These are phyloP conservation scores for Aspergillus hancockii DNA, from an alignment of 495 filamentous ascomycete species.

Conservation along the genomic window DNA sequence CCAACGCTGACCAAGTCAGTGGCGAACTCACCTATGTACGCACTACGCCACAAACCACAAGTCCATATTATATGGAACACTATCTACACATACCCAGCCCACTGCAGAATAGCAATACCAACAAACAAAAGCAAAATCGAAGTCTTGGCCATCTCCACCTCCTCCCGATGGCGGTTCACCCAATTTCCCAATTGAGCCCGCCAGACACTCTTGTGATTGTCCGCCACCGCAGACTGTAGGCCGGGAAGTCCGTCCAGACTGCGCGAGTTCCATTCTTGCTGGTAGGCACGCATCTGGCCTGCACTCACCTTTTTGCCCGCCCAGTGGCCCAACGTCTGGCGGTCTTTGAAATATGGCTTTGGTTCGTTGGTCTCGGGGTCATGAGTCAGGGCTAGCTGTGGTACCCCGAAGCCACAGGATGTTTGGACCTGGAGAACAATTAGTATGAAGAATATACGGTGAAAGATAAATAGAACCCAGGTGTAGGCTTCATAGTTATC, in stretches of 20 bases:
- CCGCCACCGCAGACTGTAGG: constrained; percentile 38
- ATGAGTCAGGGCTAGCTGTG: constrained; percentile 31
- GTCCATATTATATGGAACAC: too few relatives aligned
- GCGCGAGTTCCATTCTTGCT: constrained; percentile 44
- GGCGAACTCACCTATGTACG: too few relatives aligned
- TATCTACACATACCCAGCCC: constrained; percentile 12
- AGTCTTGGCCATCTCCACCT: constrained; percentile 22
- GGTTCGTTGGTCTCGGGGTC: constrained; percentile 23
- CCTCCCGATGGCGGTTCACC: constrained; percentile 20
- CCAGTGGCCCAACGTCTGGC: constrained; percentile 48
- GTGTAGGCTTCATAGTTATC: not conserved
- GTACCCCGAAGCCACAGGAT: constrained; percentile 59
- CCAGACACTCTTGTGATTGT: constrained; percentile 14
- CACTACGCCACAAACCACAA: too few relatives aligned
- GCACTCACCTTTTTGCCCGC: constrained; percentile 38
- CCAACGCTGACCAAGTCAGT: too few relatives aligned
- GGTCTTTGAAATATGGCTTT: constrained; percentile 36
- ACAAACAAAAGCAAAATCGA: constrained; percentile 22
- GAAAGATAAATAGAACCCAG: not conserved
- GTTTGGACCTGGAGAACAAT: constrained; percentile 48
- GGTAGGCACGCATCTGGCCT: constrained; percentile 45
- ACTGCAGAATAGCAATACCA: constrained; percentile 19
- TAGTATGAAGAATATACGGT: not conserved
- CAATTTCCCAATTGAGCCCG: constrained; percentile 17
- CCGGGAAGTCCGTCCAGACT: constrained; percentile 58